These are phyloP conservation scores for Neodidymelliopsis sp. DNA, from an alignment of 2,329 filamentous ascomycete genomes.

Conservation along the genomic window DNA sequence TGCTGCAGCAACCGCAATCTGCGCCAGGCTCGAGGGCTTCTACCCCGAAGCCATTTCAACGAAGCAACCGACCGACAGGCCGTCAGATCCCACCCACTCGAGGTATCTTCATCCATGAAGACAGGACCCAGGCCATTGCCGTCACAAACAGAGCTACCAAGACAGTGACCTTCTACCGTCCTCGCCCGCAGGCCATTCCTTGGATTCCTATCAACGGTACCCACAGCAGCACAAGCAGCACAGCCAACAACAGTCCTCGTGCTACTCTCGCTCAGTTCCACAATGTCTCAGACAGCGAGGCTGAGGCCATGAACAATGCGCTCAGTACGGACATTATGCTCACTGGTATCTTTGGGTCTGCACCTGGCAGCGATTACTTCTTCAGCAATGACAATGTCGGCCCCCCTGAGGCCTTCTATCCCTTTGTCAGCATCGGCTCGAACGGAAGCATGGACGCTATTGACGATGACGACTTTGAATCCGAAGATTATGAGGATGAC, in stretches of 20 bases:
- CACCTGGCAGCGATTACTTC: constrained; percentile 54
- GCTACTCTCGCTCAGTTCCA: constrained; percentile 44
- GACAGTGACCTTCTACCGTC: constrained; percentile 52
- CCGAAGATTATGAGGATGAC: constrained; percentile 66
- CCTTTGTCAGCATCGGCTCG: constrained; percentile 64
- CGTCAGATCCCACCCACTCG: constrained; percentile 42
- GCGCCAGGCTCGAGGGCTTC: constrained; percentile 50
- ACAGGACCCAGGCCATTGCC: constrained; percentile 50
- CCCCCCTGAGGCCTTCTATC: constrained; percentile 78
- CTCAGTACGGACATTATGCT: constrained; percentile 75
- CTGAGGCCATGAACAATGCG: constrained; percentile 43
- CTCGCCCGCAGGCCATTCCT: constrained; percentile 38
- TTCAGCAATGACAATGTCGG: constrained; percentile 71
- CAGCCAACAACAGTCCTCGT: constrained; percentile 50
- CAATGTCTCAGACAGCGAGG: constrained; percentile 49
- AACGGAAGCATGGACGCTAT: constrained; percentile 64
- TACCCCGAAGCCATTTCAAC: constrained; percentile 49
- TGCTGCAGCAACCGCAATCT: constrained; percentile 60
- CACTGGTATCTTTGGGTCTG: constrained; percentile 67
- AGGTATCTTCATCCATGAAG: constrained; percentile 48
- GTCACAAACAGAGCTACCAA: constrained; percentile 52
- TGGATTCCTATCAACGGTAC: constrained; percentile 41
- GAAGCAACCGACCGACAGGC: constrained; percentile 37
- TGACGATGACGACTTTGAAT: constrained; percentile 63
- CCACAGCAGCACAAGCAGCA: constrained; percentile 50